Evolutionary conservation across 768 basidiomycete genomes (phyloP).

Genomic region (Trametes sanguinea): DNA sequence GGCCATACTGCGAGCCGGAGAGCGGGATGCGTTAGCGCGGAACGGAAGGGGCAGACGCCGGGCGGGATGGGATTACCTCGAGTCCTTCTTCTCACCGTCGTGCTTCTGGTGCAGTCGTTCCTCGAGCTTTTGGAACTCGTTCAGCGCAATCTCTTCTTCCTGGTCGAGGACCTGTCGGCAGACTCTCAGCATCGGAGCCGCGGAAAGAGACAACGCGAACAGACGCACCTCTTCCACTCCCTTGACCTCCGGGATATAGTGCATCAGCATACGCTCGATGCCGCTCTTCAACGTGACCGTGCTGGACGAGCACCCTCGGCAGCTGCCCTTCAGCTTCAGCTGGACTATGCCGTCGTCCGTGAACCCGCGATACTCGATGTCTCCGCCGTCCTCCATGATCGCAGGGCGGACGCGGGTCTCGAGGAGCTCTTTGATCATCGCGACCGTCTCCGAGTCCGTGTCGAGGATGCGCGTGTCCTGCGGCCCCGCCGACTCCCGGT

Average conservation of each 20-base stretch:
- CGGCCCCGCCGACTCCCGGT: constrained; percentile 79
- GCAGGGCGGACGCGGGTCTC: constrained; percentile 95
- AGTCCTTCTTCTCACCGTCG: constrained; percentile 39
- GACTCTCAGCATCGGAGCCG: background rate
- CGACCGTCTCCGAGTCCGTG: constrained; percentile 93
- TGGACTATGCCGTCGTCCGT: constrained; percentile 80
- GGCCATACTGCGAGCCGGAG: constrained; percentile 57
- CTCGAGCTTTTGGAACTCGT: constrained; percentile 88
- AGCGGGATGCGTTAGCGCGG: constrained; percentile 16
- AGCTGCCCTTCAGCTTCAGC: constrained; percentile 95
- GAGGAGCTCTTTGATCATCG: constrained; percentile 97
- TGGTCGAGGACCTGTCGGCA: constrained; percentile 74
- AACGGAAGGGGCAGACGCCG: background rate
- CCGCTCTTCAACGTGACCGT: constrained; percentile 95
- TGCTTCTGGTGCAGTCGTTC: constrained; percentile 53
- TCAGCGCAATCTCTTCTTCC: constrained; percentile 84
- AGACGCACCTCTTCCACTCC: constrained; percentile 78
- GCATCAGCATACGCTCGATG: constrained; percentile 98
- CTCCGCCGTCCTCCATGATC: constrained; percentile 99
- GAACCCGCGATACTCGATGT: constrained; percentile 95
- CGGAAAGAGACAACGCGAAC: background rate
- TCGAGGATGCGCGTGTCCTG: constrained; percentile 94
- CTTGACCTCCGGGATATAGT: constrained; percentile 96
- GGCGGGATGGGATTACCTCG: constrained; percentile 43
- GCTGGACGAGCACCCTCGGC: constrained; percentile 92